Percentiles rank a stretch among this genome's conserved stretches.
phyloP scores from a whole-genome alignment of 805 yeast species.

The Ogataea minuta region DNA sequence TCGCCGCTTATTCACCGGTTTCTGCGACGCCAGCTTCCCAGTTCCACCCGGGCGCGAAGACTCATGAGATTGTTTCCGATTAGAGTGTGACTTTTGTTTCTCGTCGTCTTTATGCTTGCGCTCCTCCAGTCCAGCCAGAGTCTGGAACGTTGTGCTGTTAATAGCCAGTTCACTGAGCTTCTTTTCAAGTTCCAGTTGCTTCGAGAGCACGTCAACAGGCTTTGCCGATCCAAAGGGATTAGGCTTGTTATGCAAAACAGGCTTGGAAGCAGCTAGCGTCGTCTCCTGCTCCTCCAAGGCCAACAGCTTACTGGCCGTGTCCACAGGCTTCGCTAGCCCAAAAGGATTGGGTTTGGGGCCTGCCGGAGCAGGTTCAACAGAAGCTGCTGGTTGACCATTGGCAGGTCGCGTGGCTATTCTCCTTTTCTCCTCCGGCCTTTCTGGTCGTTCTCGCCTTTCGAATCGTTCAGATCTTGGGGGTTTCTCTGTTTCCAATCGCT shows the following conservation, averaged over 20 bases:
- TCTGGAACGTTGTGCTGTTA: slow-evolving; percentile 42
- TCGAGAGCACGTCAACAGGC: slow-evolving; percentile 76
- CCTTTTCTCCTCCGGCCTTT: too few species aligned
- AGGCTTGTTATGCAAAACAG: slow-evolving; percentile 37
- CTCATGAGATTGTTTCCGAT: slow-evolving; percentile 1
- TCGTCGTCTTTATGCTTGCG: slow-evolving; percentile 9
- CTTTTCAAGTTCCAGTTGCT: slow-evolving; percentile 61
- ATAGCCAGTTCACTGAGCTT: slow-evolving; percentile 41
- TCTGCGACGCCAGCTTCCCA: background rate
- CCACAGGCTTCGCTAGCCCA: slow-evolving; percentile 75
- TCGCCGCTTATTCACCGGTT: slow-evolving; percentile 2
- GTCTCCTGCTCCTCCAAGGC: slow-evolving; percentile 17
- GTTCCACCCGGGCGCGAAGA: background rate
- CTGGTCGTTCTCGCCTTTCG: background rate
- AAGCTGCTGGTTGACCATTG: slow-evolving; percentile 12
- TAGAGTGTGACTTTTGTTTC: background rate
- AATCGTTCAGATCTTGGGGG: slow-evolving; percentile 2
- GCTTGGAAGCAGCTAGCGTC: slow-evolving; percentile 17
- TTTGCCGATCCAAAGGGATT: slow-evolving; percentile 83
- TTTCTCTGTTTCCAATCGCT: slow-evolving; percentile 15
- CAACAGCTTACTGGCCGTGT: slow-evolving; percentile 19
- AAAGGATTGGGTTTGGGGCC: slow-evolving; percentile 62
- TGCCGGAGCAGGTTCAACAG: too few species aligned
- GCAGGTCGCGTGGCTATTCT: too few species aligned
- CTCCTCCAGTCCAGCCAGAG: slow-evolving; percentile 26